phyloP scores from a whole-genome alignment of 1,284 basidiomycete species.

The Cystobasidium slooffiae region DNA sequence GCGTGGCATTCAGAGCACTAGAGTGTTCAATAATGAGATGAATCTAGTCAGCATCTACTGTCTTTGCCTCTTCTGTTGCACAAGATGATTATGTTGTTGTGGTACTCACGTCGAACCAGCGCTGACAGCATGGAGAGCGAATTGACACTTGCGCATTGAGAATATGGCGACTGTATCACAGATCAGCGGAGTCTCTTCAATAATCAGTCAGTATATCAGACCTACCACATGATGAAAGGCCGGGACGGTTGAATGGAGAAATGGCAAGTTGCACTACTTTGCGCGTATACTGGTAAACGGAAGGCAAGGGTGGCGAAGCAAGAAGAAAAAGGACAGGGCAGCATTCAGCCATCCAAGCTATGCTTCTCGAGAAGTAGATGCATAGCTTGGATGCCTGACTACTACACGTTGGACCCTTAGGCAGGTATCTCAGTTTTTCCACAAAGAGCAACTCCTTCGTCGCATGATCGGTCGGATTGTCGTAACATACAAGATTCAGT shows the following conservation, averaged over 20 bases:
- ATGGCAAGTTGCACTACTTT: not conserved
- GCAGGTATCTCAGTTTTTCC: too few relatives aligned
- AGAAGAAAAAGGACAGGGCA: too few relatives aligned
- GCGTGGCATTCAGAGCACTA: conserved; percentile 88
- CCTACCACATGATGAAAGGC: not conserved
- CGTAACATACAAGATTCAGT: too few relatives aligned
- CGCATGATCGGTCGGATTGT: too few relatives aligned
- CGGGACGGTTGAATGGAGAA: not conserved
- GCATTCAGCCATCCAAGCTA: too few relatives aligned
- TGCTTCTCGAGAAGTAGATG: too few relatives aligned
- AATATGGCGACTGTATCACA: conserved; percentile 76
- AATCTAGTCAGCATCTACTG: not conserved
- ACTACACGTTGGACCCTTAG: too few relatives aligned
- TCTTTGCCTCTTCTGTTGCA: not conserved
- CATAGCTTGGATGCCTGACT: too few relatives aligned
- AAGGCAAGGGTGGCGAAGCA: not conserved
- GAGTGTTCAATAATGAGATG: not conserved
- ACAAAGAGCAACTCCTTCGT: too few relatives aligned
- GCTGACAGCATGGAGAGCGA: conserved; percentile 90
- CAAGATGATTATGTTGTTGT: not conserved
- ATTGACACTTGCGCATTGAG: conserved; percentile 92
- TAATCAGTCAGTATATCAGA: not conserved
- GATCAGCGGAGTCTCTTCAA: not conserved
- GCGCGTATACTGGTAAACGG: not conserved
- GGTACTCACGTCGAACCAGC: conserved; percentile 76